phyloP scores from a whole-genome alignment of 345 rosid genomes.

The Schrenkiella parvula region DNA sequence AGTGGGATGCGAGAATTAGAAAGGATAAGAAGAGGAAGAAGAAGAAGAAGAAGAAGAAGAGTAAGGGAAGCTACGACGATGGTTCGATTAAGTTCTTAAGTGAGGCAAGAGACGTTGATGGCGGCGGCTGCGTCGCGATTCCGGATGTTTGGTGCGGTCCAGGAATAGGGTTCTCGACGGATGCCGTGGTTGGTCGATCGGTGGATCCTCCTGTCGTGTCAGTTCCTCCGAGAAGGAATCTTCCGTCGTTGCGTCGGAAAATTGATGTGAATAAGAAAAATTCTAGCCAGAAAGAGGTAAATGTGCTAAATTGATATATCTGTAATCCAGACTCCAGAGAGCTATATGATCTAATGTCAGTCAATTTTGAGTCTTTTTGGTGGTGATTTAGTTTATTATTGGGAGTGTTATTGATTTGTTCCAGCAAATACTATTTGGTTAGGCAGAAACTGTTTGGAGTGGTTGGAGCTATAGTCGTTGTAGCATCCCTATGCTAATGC shows the following conservation, averaged over 20 bases:
- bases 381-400: not conserved
- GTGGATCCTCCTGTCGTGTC: constrained; percentile 44
- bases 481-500: constrained; percentile 1
- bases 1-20: constrained; percentile 51
- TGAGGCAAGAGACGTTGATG: constrained; percentile 25
- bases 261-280: constrained; percentile 51
- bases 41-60: constrained; percentile 38
- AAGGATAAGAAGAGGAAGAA: constrained; percentile 41
- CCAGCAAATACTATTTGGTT: not conserved
- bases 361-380: not conserved
- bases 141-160: constrained; percentile 94
- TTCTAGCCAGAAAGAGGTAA: constrained; percentile 41
- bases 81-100: constrained; percentile 21
- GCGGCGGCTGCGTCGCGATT: constrained; percentile 44
- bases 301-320: not conserved
- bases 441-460: constrained; percentile 20
- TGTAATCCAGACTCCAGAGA: not conserved
- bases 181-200: constrained; percentile 57
- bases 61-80: constrained; percentile 1
- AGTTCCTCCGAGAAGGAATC: constrained; percentile 43
- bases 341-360: not conserved
- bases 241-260: constrained; percentile 50
- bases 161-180: constrained; percentile 75
- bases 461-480: constrained; percentile 20
- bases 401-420: not conserved